These are phyloP conservation scores for Aspergillus felis DNA, from an alignment of 2,329 filamentous ascomycete species.

Conservation along the genomic window DNA sequence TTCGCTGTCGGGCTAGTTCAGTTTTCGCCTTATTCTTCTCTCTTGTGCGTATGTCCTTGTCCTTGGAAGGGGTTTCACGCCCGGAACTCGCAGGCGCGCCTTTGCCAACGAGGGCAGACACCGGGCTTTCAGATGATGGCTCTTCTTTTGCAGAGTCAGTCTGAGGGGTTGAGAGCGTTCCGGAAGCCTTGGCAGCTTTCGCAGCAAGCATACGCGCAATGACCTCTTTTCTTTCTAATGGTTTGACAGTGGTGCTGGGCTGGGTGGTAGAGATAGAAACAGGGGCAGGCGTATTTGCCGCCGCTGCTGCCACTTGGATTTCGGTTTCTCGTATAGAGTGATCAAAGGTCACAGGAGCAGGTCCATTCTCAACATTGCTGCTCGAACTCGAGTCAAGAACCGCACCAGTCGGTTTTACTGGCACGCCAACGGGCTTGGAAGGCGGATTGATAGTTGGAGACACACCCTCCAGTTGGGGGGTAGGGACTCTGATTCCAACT, in stretches of 20 bases:
- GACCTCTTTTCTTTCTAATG: conserved; percentile 68
- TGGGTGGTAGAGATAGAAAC: neutral
- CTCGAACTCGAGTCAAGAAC: neutral
- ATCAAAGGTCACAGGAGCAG: neutral
- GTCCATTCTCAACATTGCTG: neutral
- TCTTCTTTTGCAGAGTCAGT: conserved; percentile 10
- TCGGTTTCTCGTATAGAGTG: neutral
- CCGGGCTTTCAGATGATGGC: conserved; percentile 4
- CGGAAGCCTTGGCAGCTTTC: conserved; percentile 56
- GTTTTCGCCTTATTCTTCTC: conserved; percentile 63
- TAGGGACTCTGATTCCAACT: conserved; percentile 53
- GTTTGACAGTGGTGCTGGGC: conserved; percentile 27
- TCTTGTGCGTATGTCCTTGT: conserved; percentile 29
- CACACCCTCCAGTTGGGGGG: conserved; percentile 10
- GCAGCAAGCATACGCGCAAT: conserved; percentile 73
- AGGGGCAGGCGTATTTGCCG: neutral
- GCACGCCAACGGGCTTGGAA: neutral
- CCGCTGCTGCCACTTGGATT: neutral
- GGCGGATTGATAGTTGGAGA: neutral
- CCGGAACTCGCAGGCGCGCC: conserved; percentile 4
- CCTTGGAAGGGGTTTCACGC: conserved; percentile 15
- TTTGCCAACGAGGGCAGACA: conserved; percentile 5
- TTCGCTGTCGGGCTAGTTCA: conserved; percentile 70
- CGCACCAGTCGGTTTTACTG: neutral
- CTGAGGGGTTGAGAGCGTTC: conserved; percentile 10